Evolutionary conservation across 352 stramenopile genomes (phyloP), one percentile per base, ranked within the genome.

Genomic region (Phytophthora sansomeana): DNA sequence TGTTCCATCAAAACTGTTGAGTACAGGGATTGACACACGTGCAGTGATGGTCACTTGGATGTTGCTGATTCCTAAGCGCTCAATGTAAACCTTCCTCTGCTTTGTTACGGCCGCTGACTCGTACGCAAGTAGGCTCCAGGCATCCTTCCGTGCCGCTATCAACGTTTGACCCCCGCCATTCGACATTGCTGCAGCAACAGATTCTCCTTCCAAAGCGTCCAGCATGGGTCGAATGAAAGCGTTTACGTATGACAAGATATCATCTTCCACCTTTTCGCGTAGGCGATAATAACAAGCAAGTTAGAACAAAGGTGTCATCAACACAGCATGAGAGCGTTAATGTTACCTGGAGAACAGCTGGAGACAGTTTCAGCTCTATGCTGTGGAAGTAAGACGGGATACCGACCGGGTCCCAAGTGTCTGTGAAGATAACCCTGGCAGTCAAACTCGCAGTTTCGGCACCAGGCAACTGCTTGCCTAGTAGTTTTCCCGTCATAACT

Each of bases 1-100:
- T 11, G 86, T 96, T 5, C 86, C 80, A 61, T 96, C 85, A 50
- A 96, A 86, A 57, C 86, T 93, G 55, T 91, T 93, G 10, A 96
- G 66, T 36, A 94, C 80, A 39, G 86, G 86, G 41, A 93, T 78
- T 3, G 84, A 86, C n/a, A 91, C 78, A 0, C 86, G 85, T 5
- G 88, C 88, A 1, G 88, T 95, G 58, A 96, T 74, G 4, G 77
- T 92, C 28, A 96, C 41, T 30, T 86, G 61, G 0, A 96, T 24
- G 9, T 75, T 71, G 41, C 77, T 89, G 26, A 96, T 79, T 21
- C 63, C 63, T 7, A 96, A 58, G 5, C 68, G 60, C 28, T 89
- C 78, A 38, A 95, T 85, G 61, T 80, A 96, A 0, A 94, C 49
- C 49, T 81, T 85, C 5, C 64, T 69, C 57, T 90, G 84, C 4